These are phyloP conservation scores for Ocimum tenuiflorum DNA, from an alignment of 257 asterid species.

Conservation along the genomic window DNA sequence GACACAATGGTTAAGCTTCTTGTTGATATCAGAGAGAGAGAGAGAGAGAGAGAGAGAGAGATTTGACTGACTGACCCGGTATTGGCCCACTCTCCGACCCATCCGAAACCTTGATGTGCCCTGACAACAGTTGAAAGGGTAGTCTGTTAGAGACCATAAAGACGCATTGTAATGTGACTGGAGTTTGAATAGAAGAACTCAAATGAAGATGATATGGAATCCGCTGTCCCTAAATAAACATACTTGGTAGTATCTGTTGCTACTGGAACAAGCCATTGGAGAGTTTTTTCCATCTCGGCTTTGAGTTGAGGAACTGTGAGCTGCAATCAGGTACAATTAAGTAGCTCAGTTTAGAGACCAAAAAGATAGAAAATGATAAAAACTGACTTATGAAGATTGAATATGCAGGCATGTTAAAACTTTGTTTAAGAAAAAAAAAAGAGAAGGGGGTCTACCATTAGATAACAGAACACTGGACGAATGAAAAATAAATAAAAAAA, in stretches of 20 bases:
- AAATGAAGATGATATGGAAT: conserved; percentile 1
- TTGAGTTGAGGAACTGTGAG: conserved; percentile 68
- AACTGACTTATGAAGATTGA: neutral
- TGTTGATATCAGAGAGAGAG: neutral
- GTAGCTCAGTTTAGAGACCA: conserved; percentile 13
- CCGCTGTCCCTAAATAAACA: conserved; percentile 9
- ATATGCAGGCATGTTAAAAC: neutral
- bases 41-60: too few relatives aligned
- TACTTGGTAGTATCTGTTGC: conserved; percentile 91
- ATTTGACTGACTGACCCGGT: conserved; percentile 57
- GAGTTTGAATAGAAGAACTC: neutral
- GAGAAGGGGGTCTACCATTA: too few relatives aligned
- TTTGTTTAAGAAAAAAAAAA: neutral
- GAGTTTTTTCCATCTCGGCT: conserved; percentile 92
- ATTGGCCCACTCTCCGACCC: conserved; percentile 99
- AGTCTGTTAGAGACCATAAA: conserved; percentile 19
- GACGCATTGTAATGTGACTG: neutral
- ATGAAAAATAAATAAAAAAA: too few relatives aligned
- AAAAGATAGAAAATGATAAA: too few relatives aligned
- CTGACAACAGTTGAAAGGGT: conserved; percentile 42
- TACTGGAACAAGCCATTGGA: conserved; percentile 94
- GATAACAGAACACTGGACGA: too few relatives aligned
- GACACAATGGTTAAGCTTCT: neutral
- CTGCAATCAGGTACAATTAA: conserved; percentile 48
- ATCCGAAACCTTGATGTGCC: conserved; percentile 98